phyloP scores from a whole-genome alignment of 2,329 filamentous ascomycete species.

The Lithohypha guttulata region DNA sequence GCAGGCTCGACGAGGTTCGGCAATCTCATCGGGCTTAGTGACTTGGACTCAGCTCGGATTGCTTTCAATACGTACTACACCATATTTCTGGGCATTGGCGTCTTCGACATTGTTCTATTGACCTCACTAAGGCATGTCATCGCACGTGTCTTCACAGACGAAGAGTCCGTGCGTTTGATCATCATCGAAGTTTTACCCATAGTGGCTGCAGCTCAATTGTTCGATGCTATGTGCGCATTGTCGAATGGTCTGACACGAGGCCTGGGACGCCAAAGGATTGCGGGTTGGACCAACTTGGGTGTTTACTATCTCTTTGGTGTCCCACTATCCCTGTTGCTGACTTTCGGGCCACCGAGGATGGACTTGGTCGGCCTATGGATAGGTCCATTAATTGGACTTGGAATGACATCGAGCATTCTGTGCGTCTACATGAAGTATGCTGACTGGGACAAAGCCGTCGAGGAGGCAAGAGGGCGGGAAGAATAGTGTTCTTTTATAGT shows the following conservation, averaged over 20 bases:
- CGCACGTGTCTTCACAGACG: slow-evolving; percentile 57
- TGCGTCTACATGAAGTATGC: slow-evolving; percentile 51
- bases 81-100: slow-evolving; percentile 51
- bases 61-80: slow-evolving; percentile 58
- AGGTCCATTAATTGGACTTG: slow-evolving; percentile 53
- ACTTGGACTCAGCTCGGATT: slow-evolving; percentile 62
- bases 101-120: slow-evolving; percentile 60
- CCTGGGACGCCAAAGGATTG: slow-evolving; percentile 68
- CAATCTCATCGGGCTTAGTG: slow-evolving; percentile 69
- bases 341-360: slow-evolving; percentile 57
- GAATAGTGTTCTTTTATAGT: too few relatives aligned
- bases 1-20: slow-evolving; percentile 71
- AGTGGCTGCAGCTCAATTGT: slow-evolving; percentile 68
- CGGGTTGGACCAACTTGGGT: slow-evolving; percentile 67
- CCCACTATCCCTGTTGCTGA: slow-evolving; percentile 59
- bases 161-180: slow-evolving; percentile 50
- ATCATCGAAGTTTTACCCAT: slow-evolving; percentile 58
- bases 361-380: slow-evolving; percentile 63
- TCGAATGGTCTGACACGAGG: slow-evolving; percentile 69
- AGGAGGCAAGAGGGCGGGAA: slow-evolving; percentile 33
- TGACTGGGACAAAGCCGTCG: slow-evolving; percentile 42
- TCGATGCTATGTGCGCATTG: slow-evolving; percentile 61
- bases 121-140: slow-evolving; percentile 54
- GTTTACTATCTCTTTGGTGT: slow-evolving; percentile 70
- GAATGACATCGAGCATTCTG: slow-evolving; percentile 65